Base-by-base conservation (phyloP, 768 basidiomycete genomes). In the Leccinum boreale region DNA sequence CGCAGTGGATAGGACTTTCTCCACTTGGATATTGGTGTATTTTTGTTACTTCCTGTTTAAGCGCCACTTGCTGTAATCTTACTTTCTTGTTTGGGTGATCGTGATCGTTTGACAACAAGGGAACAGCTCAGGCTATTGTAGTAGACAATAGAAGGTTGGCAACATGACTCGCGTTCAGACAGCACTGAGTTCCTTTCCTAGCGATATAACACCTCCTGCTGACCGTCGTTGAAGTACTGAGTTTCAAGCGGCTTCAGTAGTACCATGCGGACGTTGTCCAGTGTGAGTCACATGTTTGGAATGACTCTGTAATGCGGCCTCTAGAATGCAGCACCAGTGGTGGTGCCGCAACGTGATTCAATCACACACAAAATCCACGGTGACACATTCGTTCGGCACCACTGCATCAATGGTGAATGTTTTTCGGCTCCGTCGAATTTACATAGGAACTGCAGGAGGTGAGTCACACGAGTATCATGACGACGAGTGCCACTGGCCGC, bases 301-400 rank as follows among this genome's bases (percentile, higher is more conserved):
- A 81, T 85, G 71, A 36, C 15, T 36, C 15, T 36, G 14, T 17
- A 3, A 3, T 15, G 10, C 83, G 84, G 64, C 85, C 69, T 2
- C 77, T 77, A 1, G 79, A 66, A 44, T 84, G 82, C 21, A 86
- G 84, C 59, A 87, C 86, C 3, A 84, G 87, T 35, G 14, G n/a
- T n/a, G 3, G n/a, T n/a, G 2, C 8, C n/a, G 39, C 39, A 42
- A 42, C 4, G 19, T 44, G 42, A 44, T 44, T 44, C 42, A 5
- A 9, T 6, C 19, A 42, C n/a, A 3, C 39, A 5, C 14, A 35
- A 6, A 42, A 42, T 19, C n/a, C 4, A 42, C 39, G n/a, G 4
- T 44, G 42, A 19, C 19, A 10, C 42, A n/a, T 5, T 44, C 42
- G 24, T 24, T 46, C 23, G 45, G 45, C 23, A 47, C 4, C 46